Evolutionary conservation across 1,139 yeast species (phyloP), one percentile per base, ranked within the genome.

Genomic region (Maudiozyma humilis): DNA sequence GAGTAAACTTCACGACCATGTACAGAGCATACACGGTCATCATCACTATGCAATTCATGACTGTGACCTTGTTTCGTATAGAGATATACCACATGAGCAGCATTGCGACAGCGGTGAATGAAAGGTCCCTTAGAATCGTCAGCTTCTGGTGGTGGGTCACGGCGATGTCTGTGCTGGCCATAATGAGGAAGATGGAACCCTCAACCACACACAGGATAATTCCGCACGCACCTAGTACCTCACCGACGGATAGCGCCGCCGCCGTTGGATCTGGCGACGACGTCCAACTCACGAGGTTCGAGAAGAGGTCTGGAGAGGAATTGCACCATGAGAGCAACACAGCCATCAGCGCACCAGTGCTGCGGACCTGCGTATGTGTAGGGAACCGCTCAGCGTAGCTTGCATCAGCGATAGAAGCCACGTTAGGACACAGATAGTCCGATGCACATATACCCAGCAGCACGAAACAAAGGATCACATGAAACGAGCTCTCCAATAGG

Each of bases 271-370:
- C 18, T 1, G 95, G 36, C 76, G 80, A 60, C 72, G 60, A 47
- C 4, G 60, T 57, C 65, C 65, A 61, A 43, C 63, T 59, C 51
- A 61, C 51, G 25, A 61, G 83, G 1, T 95, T 88, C 37, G 94
- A 78, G 47, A 89, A 74, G 2, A 91, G 76, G 63, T 91, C 98
- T 0, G 97, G 96, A 0, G 96, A 76, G 6, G 96, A 93, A 59
- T 91, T 91, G 4, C 97, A 97, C 59, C 91, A 73, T 0, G 98
- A 95, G 46, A 91, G 68, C 38, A 88, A 65, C n/a, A 63, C 54
- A 2, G 65, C 63, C 48, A 60, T 53, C 16, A 62, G 36, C 2
- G 56, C 50, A 7, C 63, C 62, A 2, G 59, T 15, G 32, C 40
- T 36, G n/a, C 39, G 23, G 12, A 40, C 12, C 16, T 38, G 17